Base-by-base conservation (phyloP, 306 rosid species). In the Astragalus membranaceus region DNA sequence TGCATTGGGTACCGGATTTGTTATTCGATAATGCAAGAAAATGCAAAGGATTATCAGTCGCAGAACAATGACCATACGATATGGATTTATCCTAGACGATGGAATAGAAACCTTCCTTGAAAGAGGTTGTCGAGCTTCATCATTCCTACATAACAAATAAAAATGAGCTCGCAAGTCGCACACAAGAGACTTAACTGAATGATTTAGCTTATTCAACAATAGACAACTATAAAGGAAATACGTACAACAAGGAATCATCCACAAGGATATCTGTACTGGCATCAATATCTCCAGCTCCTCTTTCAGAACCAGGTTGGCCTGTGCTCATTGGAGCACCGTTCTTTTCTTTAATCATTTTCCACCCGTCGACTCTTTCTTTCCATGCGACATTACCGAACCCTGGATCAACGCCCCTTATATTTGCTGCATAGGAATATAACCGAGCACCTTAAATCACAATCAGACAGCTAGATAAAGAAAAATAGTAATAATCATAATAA, bases 351-450 rank as follows among this genome's bases (percentile, higher is more conserved):
- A 88, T 94, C 97, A 94, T 88, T 87, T 94, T 94, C 98, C 98
- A 94, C 6, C 98, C 97, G 64, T 90, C 98, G 74, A 94, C 96
- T 79, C 98, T 85, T 88, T 94, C 98, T 84, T 85, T 94, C 98
- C 98, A 94, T 1, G 97, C 98, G 57, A 94, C 98, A 75, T 88
- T 94, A 13, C 92, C 92, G 44, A 84, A 73, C 56, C 96, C 92
- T 0, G 97, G 83, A 64, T 93, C 97, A 82, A 81, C 87, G 12
- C 42, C 85, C 84, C 92, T 84, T 53, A 82, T 70, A 76, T 85
- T 90, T 42, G 90, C 98, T 93, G 94, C 82, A 79, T 10, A 37
- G 8, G 20, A 75, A 68, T 29, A 50, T 43, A 70, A 61, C 36
- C 54, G 70, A 36, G 29, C 51, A 75, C 60, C 49, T 68, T 72